Evolutionary conservation across 148 eudicot species (phyloP).

Genomic region (Camellia sinensis): DNA sequence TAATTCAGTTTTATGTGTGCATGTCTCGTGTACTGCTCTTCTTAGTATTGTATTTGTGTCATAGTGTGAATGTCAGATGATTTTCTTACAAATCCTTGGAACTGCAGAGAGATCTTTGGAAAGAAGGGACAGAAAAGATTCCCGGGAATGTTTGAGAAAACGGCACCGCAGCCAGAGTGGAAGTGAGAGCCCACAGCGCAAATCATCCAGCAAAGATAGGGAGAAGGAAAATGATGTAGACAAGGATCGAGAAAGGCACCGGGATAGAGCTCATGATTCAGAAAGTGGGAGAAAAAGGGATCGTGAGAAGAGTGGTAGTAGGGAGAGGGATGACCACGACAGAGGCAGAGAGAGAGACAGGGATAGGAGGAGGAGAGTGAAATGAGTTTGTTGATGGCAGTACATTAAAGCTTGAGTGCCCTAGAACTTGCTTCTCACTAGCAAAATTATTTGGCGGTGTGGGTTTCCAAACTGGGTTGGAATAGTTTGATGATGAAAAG

Average conservation of each 20-base stretch:
- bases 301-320: slow-evolving; percentile 49
- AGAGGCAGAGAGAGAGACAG: slow-evolving; percentile 54
- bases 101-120: slow-evolving; percentile 56
- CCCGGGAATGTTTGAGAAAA: slow-evolving; percentile 56
- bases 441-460: neutral
- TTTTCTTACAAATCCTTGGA: slow-evolving; percentile 9
- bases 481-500: neutral
- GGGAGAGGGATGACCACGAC: slow-evolving; percentile 51
- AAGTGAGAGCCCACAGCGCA: slow-evolving; percentile 64
- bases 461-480: neutral
- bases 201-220: slow-evolving; percentile 45
- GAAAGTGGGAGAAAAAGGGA: slow-evolving; percentile 40
- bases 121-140: slow-evolving; percentile 54
- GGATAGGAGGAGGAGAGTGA: slow-evolving; percentile 61
- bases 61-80: neutral
- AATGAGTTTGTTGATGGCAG: slow-evolving; percentile 22
- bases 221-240: slow-evolving; percentile 40
- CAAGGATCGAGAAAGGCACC: slow-evolving; percentile 32
- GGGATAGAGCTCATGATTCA: slow-evolving; percentile 39
- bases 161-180: slow-evolving; percentile 61
- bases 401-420: neutral
- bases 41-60: slow-evolving; percentile 2
- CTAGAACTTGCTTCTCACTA: neutral
- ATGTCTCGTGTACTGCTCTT: neutral
- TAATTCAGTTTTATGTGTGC: neutral